Percentiles rank a stretch among this genome's conserved stretches.
These are phyloP conservation scores for Picocystis salinarum DNA, from an alignment of 139 green algal genomes.

Conservation along the genomic window DNA sequence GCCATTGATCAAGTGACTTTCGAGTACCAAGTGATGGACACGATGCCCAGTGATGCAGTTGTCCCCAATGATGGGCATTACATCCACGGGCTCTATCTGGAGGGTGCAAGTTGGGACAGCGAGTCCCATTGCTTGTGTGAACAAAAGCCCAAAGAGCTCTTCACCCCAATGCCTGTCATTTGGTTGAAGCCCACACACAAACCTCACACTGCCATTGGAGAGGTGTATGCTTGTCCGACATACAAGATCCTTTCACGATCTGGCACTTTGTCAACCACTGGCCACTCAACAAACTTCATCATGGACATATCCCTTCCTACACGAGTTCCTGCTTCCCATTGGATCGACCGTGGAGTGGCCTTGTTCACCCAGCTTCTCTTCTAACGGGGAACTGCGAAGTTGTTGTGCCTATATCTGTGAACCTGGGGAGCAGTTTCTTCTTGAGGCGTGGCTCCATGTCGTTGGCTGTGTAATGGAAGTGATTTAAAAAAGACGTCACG, in stretches of 20 bases:
- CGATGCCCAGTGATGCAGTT: constrained; percentile 20
- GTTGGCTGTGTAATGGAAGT: too few species aligned
- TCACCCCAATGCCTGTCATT: constrained; percentile 59
- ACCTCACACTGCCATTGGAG: constrained; percentile 16
- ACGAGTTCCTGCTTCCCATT: constrained; percentile 34
- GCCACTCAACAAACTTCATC: constrained; percentile 73
- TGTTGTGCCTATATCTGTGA: too few species aligned
- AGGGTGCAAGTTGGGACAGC: constrained; percentile 53
- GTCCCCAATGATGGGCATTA: constrained; percentile 55
- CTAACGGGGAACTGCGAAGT: too few species aligned
- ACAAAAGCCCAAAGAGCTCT: constrained; percentile 62
- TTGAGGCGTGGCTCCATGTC: too few species aligned
- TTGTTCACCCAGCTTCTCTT: constrained; percentile 51
- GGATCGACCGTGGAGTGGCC: constrained; percentile 54
- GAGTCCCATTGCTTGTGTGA: constrained; percentile 35
- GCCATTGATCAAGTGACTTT: constrained; percentile 70
- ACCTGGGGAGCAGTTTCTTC: too few species aligned
- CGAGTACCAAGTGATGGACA: constrained; percentile 44
- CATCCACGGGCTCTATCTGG: constrained; percentile 58
- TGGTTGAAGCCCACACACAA: constrained; percentile 43
- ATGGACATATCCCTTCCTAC: constrained; percentile 55
- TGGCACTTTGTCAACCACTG: constrained; percentile 54
- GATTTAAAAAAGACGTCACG: too few species aligned
- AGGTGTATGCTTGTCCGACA: constrained; percentile 49
- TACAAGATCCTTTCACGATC: constrained; percentile 48